phyloP scores from a whole-genome alignment of 352 stramenopile genomes.

The Halophytophthora polymorphica region DNA sequence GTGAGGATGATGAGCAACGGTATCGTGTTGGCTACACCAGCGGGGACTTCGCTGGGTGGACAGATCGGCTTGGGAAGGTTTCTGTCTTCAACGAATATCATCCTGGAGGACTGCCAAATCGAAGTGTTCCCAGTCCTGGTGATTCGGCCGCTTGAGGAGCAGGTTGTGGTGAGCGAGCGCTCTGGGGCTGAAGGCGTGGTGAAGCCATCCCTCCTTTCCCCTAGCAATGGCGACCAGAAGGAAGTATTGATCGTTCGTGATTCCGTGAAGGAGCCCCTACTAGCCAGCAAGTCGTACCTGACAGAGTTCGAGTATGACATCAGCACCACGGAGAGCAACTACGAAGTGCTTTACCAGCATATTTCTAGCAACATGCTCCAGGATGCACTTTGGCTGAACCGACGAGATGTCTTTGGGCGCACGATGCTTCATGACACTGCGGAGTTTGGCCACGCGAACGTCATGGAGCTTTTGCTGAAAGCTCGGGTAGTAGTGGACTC shows the following conservation, averaged over 20 bases:
- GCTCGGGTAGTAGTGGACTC: constrained; percentile 38
- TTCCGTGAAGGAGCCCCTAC: not conserved
- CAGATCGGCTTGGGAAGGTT: constrained; percentile 36
- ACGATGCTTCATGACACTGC: constrained; percentile 65
- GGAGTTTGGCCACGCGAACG: constrained; percentile 45
- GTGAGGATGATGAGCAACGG: constrained; percentile 40
- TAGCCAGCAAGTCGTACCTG: constrained; percentile 39
- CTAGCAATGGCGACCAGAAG: not conserved
- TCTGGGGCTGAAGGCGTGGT: not conserved
- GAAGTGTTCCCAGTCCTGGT: constrained; percentile 65
- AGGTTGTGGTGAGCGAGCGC: constrained; percentile 20
- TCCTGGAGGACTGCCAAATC: constrained; percentile 50
- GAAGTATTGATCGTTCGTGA: not conserved
- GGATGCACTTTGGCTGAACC: constrained; percentile 48
- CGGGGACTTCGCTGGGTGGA: constrained; percentile 18
- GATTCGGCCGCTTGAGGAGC: constrained; percentile 39
- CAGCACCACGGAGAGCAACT: constrained; percentile 54
- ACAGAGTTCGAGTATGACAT: constrained; percentile 61
- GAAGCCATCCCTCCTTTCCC: not conserved
- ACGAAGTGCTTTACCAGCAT: constrained; percentile 53
- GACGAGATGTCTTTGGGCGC: constrained; percentile 44
- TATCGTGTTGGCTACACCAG: constrained; percentile 31
- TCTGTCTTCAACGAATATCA: constrained; percentile 44
- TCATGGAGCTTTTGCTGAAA: constrained; percentile 54
- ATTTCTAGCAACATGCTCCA: constrained; percentile 26